A percentile compares a stretch with the other conserved stretches of the same genome.
Evolutionary conservation across 164 flowering plant species (phyloP).

Genomic region (Dillenia suffruticosa): DNA sequence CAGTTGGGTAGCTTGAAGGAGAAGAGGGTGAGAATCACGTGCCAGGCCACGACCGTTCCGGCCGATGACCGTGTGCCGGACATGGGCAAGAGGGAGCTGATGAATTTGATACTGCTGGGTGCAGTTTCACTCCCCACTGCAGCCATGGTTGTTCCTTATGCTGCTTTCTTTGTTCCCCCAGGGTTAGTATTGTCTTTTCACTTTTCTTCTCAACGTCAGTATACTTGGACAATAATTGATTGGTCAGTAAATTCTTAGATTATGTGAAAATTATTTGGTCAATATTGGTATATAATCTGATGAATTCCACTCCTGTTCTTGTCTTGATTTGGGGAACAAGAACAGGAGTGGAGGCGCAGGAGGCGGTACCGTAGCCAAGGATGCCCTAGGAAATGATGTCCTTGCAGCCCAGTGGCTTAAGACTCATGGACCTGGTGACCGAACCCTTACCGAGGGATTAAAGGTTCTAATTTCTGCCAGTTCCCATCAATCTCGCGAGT

Average conservation of each 20-base stretch:
- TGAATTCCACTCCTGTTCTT: no score
- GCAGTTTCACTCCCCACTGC: conserved; percentile 70
- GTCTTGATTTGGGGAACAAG: not conserved
- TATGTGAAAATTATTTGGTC: no score
- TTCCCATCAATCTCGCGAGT: no score
- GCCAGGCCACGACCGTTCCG: conserved; percentile 73
- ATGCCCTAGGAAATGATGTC: conserved; percentile 84
- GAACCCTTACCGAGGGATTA: conserved; percentile 83
- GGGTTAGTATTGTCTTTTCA: conserved; percentile 41
- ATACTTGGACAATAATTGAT: no score
- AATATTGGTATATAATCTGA: no score
- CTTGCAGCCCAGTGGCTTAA: conserved; percentile 73
- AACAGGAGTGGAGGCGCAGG: conserved; percentile 52
- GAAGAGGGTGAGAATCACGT: conserved; percentile 38
- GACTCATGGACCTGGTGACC: conserved; percentile 85
- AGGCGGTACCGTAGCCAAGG: conserved; percentile 75
- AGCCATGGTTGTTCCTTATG: conserved; percentile 70
- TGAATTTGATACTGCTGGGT: conserved; percentile 81
- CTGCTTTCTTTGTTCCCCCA: conserved; percentile 75
- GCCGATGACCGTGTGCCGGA: conserved; percentile 78
- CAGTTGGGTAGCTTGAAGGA: conserved; percentile 22
- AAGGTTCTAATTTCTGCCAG: conserved; percentile 39
- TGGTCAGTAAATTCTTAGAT: no score
- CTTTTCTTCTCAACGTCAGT: not conserved
- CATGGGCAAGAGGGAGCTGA: conserved; percentile 79